Conservation (phyloP, 1,284 basidiomycete genomes). For the Apiotrichum sp. region DNA sequence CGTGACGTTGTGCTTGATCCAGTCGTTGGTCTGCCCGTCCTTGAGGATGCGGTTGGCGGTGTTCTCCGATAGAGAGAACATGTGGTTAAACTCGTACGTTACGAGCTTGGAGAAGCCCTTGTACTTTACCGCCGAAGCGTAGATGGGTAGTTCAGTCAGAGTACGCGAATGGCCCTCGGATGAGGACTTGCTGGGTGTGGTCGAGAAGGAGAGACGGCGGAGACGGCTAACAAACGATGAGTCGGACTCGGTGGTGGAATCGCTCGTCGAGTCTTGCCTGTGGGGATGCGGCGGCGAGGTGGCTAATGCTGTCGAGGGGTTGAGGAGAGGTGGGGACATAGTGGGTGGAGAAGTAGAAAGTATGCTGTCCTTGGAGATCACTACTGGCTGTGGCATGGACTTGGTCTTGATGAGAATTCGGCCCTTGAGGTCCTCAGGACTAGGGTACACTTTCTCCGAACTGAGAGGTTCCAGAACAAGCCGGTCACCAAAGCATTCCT, state of each 20-base stretch:
- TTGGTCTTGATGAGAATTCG: constrained; percentile 76
- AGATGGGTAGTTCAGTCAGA: constrained; percentile 75
- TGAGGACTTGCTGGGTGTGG: constrained; percentile 3
- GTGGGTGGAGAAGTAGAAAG: constrained; percentile 5
- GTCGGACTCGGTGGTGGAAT: constrained; percentile 44
- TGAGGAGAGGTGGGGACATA: not conserved
- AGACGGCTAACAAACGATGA: constrained; percentile 31
- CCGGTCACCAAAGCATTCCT: constrained; percentile 67
- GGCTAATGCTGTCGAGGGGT: not conserved
- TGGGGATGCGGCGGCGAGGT: not conserved
- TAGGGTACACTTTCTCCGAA: constrained; percentile 57
- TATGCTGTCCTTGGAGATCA: not conserved
- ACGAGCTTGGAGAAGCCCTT: constrained; percentile 87
- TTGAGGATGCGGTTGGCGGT: constrained; percentile 54
- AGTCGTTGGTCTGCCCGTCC: constrained; percentile 55
- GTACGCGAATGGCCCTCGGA: constrained; percentile 53
- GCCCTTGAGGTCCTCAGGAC: constrained; percentile 76
- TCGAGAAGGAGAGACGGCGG: constrained; percentile 25
- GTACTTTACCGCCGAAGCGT: constrained; percentile 93
- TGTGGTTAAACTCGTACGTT: constrained; percentile 75
- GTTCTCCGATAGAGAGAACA: constrained; percentile 89
- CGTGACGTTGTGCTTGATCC: constrained; percentile 80
- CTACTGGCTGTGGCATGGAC: not conserved
- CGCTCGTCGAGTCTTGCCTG: constrained; percentile 13
- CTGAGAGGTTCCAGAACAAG: constrained; percentile 59